Evolutionary conservation across 2,329 filamentous ascomycete species (phyloP).

Genomic region (Xylariales sp.): DNA sequence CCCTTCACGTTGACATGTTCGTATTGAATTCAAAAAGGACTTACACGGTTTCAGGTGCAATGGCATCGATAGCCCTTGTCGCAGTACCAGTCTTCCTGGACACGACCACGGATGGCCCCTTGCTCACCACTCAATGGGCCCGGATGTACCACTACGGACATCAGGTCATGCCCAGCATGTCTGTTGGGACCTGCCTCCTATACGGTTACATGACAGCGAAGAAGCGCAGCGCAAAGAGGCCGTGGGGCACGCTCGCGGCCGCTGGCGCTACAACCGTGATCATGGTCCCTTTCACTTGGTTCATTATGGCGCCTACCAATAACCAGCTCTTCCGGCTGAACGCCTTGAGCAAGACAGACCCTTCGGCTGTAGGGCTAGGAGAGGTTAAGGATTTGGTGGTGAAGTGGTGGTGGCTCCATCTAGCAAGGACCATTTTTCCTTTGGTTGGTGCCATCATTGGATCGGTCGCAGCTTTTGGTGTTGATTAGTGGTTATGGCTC

Average conservation of each 20-base stretch:
- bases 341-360: slow-evolving; percentile 1
- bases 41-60: slow-evolving; percentile 16
- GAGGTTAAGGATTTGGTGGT: slow-evolving; percentile 16
- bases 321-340: slow-evolving; percentile 22
- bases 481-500: no score
- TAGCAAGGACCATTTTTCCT: slow-evolving; percentile 18
- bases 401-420: slow-evolving; percentile 24
- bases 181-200: slow-evolving; percentile 12
- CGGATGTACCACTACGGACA: slow-evolving; percentile 30
- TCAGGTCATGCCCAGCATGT: slow-evolving; percentile 22
- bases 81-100: slow-evolving; percentile 28
- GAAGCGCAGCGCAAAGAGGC: slow-evolving; percentile 18
- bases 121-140: slow-evolving; percentile 27
- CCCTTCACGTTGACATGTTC: no score
- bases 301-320: slow-evolving; percentile 30
- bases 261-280: slow-evolving; percentile 23
- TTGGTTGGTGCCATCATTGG: slow-evolving; percentile 15
- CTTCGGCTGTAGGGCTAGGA: slow-evolving; percentile 6
- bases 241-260: slow-evolving; percentile 5
- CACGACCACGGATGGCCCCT: slow-evolving; percentile 18
- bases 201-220: not conserved
- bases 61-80: slow-evolving; percentile 19
- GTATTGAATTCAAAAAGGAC: no score
- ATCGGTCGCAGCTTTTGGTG: not conserved
- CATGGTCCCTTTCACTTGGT: slow-evolving; percentile 33